Evolutionary conservation across 2,329 filamentous ascomycete species (phyloP).

Genomic region (Orbilia javanica): DNA sequence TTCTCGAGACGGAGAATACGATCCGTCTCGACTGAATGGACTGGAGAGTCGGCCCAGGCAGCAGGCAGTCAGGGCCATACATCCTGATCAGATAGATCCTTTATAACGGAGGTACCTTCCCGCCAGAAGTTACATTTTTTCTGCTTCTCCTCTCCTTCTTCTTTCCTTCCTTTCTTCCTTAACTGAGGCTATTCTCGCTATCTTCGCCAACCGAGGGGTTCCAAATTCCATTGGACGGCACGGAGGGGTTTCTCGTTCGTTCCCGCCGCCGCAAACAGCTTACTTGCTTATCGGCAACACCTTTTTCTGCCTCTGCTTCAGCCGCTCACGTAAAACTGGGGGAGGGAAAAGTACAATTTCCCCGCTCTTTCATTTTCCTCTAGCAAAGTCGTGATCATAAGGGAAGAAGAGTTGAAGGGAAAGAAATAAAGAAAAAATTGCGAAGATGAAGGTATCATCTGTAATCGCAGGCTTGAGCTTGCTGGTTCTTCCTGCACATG

Average conservation of each 20-base stretch:
- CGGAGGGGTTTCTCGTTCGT: constrained; percentile 28
- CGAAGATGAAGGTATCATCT: constrained; percentile 51
- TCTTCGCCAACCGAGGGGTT: constrained; percentile 12
- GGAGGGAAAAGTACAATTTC: neutral
- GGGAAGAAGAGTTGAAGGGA: neutral
- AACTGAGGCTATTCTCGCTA: neutral
- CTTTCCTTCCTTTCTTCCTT: constrained; percentile 14
- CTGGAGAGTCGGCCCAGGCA: no score
- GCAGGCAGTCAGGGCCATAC: neutral
- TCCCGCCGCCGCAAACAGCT: neutral
- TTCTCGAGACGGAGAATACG: constrained; percentile 9
- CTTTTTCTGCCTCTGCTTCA: constrained; percentile 24
- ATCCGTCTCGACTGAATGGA: constrained; percentile 20
- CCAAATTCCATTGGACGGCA: constrained; percentile 7
- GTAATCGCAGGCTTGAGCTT: constrained; percentile 35
- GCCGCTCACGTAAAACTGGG: constrained; percentile 5
- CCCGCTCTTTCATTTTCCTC: constrained; percentile 8
- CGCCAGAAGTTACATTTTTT: constrained; percentile 2
- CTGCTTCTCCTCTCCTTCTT: neutral
- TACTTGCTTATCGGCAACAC: constrained; percentile 52
- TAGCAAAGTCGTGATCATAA: neutral
- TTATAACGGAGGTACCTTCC: constrained; percentile 57
- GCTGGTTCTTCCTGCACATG: constrained; percentile 10
- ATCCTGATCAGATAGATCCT: constrained; percentile 8
- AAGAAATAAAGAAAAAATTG: constrained; percentile 6